Evolutionary conservation across 768 basidiomycete species (phyloP).

Genomic region (Atractiella rhizophila): DNA sequence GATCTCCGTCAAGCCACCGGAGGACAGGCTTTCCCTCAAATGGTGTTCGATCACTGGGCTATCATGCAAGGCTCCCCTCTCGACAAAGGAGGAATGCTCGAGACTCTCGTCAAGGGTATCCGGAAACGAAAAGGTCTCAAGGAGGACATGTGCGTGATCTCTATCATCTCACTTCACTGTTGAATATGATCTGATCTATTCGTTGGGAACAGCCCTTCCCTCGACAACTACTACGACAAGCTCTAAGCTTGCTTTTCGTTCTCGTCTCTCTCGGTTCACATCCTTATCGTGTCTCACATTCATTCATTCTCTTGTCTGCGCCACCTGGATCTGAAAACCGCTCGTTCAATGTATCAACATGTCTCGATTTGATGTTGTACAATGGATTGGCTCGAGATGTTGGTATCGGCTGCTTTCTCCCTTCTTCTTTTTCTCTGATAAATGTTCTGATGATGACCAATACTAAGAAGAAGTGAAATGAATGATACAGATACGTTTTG

Average conservation of each 20-base stretch:
- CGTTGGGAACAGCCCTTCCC: not conserved
- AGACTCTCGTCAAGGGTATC: conserved; percentile 55
- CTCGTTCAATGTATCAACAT: too few relatives aligned
- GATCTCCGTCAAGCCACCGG: conserved; percentile 73
- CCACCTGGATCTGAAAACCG: too few relatives aligned
- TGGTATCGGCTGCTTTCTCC: too few relatives aligned
- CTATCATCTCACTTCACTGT: conserved; percentile 26
- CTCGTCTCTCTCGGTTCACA: not conserved
- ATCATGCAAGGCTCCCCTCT: conserved; percentile 31
- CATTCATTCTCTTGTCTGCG: too few relatives aligned
- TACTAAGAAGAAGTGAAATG: too few relatives aligned
- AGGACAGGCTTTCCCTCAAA: conserved; percentile 96
- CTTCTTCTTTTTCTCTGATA: too few relatives aligned
- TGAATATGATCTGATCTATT: not conserved
- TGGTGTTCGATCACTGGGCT: conserved; percentile 36
- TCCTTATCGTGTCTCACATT: too few relatives aligned
- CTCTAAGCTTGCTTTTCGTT: conserved; percentile 23
- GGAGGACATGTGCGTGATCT: conserved; percentile 70
- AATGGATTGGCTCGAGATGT: too few relatives aligned
- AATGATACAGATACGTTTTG: too few relatives aligned
- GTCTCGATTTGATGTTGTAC: too few relatives aligned
- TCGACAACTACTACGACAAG: conserved; percentile 59
- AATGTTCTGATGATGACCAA: too few relatives aligned
- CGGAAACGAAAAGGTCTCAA: conserved; percentile 88
- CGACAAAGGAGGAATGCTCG: conserved; percentile 62